Conservation (phyloP, 140 eudicot species). For the Cichorium intybus region DNA sequence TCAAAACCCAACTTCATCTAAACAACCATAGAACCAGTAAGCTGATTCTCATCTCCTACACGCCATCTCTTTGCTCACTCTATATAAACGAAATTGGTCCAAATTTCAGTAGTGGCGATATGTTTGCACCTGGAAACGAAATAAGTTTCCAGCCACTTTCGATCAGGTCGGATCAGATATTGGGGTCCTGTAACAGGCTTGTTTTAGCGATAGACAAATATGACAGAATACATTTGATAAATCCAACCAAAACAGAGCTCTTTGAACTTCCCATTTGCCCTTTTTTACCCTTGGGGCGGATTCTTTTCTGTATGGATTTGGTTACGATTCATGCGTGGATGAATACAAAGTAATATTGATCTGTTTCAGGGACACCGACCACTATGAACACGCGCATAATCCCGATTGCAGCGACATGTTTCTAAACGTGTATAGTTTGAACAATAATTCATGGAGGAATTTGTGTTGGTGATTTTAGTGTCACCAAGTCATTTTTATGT, state of each 20-base stretch:
- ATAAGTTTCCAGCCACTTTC: conserved; percentile 6
- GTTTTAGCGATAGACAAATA: not conserved
- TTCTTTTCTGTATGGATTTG: not conserved
- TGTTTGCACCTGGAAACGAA: not conserved
- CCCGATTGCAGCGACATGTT: too few relatives aligned
- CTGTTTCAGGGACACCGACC: too few relatives aligned
- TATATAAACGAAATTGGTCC: not conserved
- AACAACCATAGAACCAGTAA: not conserved
- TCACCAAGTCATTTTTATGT: too few relatives aligned
- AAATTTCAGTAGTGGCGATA: not conserved
- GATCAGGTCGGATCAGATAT: not conserved
- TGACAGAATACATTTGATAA: not conserved
- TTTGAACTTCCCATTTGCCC: not conserved
- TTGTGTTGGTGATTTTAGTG: too few relatives aligned
- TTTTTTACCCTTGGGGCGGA: not conserved
- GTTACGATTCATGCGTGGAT: not conserved
- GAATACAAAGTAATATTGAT: not conserved
- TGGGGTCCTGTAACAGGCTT: not conserved
- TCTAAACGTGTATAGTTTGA: not conserved
- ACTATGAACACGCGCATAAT: too few relatives aligned
- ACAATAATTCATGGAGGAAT: too few relatives aligned
- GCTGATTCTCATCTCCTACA: conserved; percentile 4
- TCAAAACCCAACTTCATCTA: conserved; percentile 18
- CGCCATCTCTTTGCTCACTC: conserved; percentile 7
- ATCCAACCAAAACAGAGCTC: not conserved